Conservation (phyloP, 2,329 filamentous ascomycete genomes). For the Ophiostoma sp. region DNA sequence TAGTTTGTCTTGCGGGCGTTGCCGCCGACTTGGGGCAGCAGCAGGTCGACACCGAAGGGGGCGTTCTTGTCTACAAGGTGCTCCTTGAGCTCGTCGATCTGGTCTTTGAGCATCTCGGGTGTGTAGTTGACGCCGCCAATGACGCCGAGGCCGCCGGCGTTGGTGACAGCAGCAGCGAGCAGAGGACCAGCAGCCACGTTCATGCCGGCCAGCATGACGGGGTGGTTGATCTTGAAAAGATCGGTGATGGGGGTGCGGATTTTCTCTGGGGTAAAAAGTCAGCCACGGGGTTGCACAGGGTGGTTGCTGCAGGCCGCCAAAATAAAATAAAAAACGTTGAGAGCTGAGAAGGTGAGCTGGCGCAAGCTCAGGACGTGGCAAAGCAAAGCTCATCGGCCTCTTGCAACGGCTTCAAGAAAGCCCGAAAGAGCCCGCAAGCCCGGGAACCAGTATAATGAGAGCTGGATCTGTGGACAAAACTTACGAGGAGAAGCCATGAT, state of each 20-base stretch:
- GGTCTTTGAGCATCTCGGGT: conserved; percentile 92
- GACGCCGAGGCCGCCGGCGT: conserved; percentile 92
- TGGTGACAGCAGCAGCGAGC: conserved; percentile 93
- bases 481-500: conserved; percentile 76
- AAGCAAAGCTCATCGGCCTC: not conserved
- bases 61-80: conserved; percentile 85
- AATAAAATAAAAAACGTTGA: too few species aligned
- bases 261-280: conserved; percentile 54
- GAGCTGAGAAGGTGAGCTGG: not conserved
- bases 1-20: conserved; percentile 97
- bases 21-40: conserved; percentile 91
- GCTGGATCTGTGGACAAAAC: conserved; percentile 33
- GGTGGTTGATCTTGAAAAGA: conserved; percentile 97
- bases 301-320: not conserved
- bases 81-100: conserved; percentile 90
- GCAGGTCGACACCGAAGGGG: conserved; percentile 88
- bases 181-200: conserved; percentile 96
- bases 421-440: not conserved
- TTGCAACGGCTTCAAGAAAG: not conserved
- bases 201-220: conserved; percentile 93
- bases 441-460: not conserved
- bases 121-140: conserved; percentile 95
- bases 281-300: not conserved
- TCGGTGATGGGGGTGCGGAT: conserved; percentile 90
- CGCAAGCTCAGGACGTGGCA: not conserved